These are phyloP conservation scores for Boletus austroedulis DNA, from an alignment of 1,284 basidiomycete species.

Conservation along the genomic window DNA sequence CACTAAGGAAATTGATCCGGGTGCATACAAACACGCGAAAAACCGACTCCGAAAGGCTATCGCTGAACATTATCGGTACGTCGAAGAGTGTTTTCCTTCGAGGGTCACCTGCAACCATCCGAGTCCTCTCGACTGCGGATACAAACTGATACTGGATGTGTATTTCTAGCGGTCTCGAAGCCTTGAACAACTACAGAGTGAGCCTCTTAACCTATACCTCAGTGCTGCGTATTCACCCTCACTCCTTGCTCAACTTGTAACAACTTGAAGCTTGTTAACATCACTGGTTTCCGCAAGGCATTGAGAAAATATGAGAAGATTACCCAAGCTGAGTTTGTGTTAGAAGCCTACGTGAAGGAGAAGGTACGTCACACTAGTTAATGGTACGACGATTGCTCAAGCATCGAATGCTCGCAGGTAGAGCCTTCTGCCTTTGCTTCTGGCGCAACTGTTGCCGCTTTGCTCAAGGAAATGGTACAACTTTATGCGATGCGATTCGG, in stretches of 20 bases:
- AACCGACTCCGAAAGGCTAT: conserved; percentile 81
- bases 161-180: conserved; percentile 59
- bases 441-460: conserved; percentile 56
- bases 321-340: conserved; percentile 63
- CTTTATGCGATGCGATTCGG: conserved; percentile 75
- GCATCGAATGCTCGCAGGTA: conserved; percentile 42
- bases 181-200: conserved; percentile 85
- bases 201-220: conserved; percentile 24
- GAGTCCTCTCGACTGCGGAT: too few relatives aligned
- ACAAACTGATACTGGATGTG: conserved; percentile 15
- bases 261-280: conserved; percentile 67
- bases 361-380: conserved; percentile 44
- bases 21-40: conserved; percentile 71
- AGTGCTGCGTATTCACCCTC: conserved; percentile 10
- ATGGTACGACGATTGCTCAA: neutral
- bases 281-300: conserved; percentile 88
- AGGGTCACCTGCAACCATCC: too few relatives aligned
- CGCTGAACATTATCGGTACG: conserved; percentile 79
- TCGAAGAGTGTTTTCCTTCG: conserved; percentile 9
- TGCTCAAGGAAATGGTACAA: conserved; percentile 74
- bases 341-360: conserved; percentile 72
- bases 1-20: conserved; percentile 36
- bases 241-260: too few relatives aligned
- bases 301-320: conserved; percentile 94
- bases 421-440: conserved; percentile 61